phyloP scores from a whole-genome alignment of 768 basidiomycete genomes.

The Leccinum incarnatum region DNA sequence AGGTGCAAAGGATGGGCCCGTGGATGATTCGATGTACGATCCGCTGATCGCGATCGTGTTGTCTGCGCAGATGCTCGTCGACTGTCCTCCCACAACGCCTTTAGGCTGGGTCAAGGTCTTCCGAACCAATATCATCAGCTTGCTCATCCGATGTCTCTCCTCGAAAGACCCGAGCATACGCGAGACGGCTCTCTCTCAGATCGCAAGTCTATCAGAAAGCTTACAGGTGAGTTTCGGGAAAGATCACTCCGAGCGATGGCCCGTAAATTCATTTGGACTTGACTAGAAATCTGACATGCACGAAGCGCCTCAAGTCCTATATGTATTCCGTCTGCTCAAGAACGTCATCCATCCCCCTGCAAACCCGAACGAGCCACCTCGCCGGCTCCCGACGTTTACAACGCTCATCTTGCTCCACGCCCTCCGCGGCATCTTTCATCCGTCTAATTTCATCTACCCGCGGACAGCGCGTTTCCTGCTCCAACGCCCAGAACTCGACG shows the following conservation, averaged over 20 bases:
- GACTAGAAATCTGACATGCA: conserved; percentile 62
- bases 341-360: conserved; percentile 11
- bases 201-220: conserved; percentile 57
- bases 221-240: conserved; percentile 53
- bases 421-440: conserved; percentile 78
- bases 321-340: conserved; percentile 53
- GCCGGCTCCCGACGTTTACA: conserved; percentile 71
- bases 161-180: conserved; percentile 61
- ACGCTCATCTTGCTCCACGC: conserved; percentile 84
- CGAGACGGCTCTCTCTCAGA: conserved; percentile 54
- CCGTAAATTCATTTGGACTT: background rate
- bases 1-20: conserved; percentile 16
- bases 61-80: conserved; percentile 62
- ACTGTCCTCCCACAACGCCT: conserved; percentile 54
- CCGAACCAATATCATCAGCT: conserved; percentile 71
- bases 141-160: conserved; percentile 72
- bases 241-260: background rate
- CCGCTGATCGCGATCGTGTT: conserved; percentile 72
- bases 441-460: conserved; percentile 86
- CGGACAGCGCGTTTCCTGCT: conserved; percentile 84
- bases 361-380: conserved; percentile 50
- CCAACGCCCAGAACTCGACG: conserved; percentile 81
- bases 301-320: conserved; percentile 70
- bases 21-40: conserved; percentile 62
- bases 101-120: conserved; percentile 82